Conservation (phyloP, 108 stramenopile species). For the Pseudonitzschia multiseries region DNA sequence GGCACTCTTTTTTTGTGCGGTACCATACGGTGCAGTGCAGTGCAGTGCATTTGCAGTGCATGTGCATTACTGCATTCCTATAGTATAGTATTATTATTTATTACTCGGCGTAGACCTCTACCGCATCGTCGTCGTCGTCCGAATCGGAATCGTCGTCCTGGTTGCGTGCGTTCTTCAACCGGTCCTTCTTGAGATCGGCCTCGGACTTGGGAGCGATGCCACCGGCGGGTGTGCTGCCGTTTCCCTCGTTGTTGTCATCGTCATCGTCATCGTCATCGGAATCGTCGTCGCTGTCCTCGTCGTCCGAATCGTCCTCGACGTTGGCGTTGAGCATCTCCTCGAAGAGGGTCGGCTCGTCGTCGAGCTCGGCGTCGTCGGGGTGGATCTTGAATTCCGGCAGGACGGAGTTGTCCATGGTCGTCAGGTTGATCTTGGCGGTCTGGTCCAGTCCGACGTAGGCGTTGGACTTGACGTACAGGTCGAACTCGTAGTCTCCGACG, state of each 20-base stretch:
- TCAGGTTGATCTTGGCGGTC: constrained; percentile 61
- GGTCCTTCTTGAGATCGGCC: constrained; percentile 84
- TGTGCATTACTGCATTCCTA: no score
- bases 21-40: no score
- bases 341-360: constrained; percentile 98
- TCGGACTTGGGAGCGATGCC: constrained; percentile 67
- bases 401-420: constrained; percentile 81
- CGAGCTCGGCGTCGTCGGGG: constrained; percentile 95
- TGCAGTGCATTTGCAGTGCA: no score
- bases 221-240: constrained; percentile 35
- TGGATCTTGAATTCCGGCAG: constrained; percentile 95
- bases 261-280: constrained; percentile 56
- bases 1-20: no score
- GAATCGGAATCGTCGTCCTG: constrained; percentile 75
- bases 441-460: constrained; percentile 95
- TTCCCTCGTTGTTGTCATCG: no score
- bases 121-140: constrained; percentile 77
- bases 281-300: constrained; percentile 50
- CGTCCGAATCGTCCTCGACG: constrained; percentile 83
- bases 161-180: constrained; percentile 77
- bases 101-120: constrained; percentile 74
- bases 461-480: constrained; percentile 88
- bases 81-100: background rate
- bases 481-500: constrained; percentile 86
- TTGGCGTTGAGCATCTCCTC: constrained; percentile 95